These are phyloP conservation scores for Taphrina confusa DNA, from an alignment of 1,139 yeast genomes.

Conservation along the genomic window DNA sequence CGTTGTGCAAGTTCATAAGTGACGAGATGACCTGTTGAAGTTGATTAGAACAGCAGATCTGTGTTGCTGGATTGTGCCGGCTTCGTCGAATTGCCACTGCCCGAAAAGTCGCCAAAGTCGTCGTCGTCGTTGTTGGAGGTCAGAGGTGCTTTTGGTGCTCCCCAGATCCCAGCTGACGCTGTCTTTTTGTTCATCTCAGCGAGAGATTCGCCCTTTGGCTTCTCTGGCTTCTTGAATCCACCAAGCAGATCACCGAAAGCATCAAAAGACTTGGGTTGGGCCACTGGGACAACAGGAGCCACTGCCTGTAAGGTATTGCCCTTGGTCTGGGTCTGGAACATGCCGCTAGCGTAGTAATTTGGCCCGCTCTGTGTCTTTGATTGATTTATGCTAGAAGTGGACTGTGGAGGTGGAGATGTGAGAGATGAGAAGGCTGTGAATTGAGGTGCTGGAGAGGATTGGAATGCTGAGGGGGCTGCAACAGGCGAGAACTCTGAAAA, in stretches of 20 bases:
- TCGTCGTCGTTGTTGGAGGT: constrained; percentile 16
- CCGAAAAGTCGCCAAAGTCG: constrained; percentile 31
- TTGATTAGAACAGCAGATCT: constrained; percentile 13
- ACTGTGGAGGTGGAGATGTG: constrained; percentile 2
- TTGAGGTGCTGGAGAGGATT: constrained; percentile 14
- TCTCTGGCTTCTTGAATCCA: constrained; percentile 28
- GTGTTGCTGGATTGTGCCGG: constrained; percentile 8
- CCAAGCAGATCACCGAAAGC: constrained; percentile 30
- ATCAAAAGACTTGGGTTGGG: constrained; percentile 15
- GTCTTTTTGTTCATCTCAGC: constrained; percentile 33
- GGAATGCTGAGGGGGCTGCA: constrained; percentile 4
- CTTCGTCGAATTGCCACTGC: constrained; percentile 23
- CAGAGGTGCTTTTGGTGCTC: constrained; percentile 1
- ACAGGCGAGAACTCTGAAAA: not conserved
- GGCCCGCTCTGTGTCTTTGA: constrained; percentile 20
- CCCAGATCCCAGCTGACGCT: constrained; percentile 34
- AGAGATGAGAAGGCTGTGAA: not conserved
- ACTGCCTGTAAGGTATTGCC: constrained; percentile 26
- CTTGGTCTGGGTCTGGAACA: constrained; percentile 23
- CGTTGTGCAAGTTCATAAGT: too few species aligned
- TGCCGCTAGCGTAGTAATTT: constrained; percentile 30
- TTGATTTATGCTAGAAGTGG: not conserved
- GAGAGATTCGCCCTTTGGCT: constrained; percentile 24
- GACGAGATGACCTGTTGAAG: too few species aligned
- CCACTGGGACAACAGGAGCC: not conserved